Base-by-base conservation (phyloP, 345 rosid species). In the Lepidium africanum region DNA sequence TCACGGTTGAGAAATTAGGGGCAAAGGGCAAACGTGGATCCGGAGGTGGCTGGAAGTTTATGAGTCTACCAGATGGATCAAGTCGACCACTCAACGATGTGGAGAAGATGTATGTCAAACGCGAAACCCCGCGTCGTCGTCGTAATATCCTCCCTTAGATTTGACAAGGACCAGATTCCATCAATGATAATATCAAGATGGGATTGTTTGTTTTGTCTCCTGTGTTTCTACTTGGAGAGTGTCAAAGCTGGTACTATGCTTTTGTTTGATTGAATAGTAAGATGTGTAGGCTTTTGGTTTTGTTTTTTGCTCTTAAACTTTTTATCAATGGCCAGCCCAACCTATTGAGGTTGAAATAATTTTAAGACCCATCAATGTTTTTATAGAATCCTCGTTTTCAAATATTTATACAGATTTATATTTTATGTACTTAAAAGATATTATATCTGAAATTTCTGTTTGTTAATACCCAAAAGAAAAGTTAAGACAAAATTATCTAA, bases 1-100 rank as follows among this genome's bases (percentile, higher is more conserved):
- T 87, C 66, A 87, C 91, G 2, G 91, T 91, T 15, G 97, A 91
- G 78, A 94, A 91, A 77, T 33, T 94, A 40, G 99, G 99, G 57
- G 14, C 82, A 7, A 55, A 65, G 54, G 99, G 96, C 40, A 94
- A 87, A 76, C 89, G 95, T 6, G 97, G 99, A 74, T 80, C 78
- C 0, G 95, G 97, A 17, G 97, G 96, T 9, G 96, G 99, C 33
- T 93, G 97, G 99, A 90, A 87, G 79, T 94, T 87, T 61, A 78
- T 91, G 27, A 91, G 97, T 84, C 79, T 88, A 71, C 95, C 97
- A 0, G 95, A 94, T 74, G 97, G 96, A 58, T 91, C 97, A 30
- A 91, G 91, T 74, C 81, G 96, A 27, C 87, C 95, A 0, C 83
- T 94, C 23, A 80, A 89, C 47, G 95, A 91, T 60, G 73, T 62